Evolutionary conservation across 352 stramenopile genomes (phyloP).

Genomic region (Globisporangium carolinianum): DNA sequence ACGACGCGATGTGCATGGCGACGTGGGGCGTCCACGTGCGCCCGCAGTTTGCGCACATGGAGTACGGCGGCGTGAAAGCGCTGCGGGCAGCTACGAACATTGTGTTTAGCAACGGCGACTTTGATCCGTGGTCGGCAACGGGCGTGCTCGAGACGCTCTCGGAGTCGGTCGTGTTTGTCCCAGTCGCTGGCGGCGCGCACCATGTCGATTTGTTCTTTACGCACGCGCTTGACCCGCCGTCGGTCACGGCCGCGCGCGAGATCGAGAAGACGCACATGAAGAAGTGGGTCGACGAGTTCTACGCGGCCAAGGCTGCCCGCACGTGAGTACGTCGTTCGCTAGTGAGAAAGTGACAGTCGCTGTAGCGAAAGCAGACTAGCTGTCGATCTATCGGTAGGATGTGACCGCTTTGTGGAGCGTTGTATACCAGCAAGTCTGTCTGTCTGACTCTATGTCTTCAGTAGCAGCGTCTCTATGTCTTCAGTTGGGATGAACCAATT

Average conservation of each 20-base stretch:
- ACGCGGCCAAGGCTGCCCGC: not conserved
- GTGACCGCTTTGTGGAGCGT: too few species aligned
- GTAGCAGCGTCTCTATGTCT: too few species aligned
- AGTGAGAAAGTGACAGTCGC: too few species aligned
- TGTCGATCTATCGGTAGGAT: too few species aligned
- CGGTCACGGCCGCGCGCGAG: constrained; percentile 27
- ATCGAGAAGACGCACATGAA: constrained; percentile 45
- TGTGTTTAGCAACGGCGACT: constrained; percentile 60
- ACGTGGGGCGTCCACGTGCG: constrained; percentile 40
- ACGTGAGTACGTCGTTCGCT: too few species aligned
- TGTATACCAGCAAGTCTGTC: too few species aligned
- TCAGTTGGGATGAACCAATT: too few species aligned
- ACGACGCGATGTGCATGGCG: constrained; percentile 26
- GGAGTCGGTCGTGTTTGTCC: constrained; percentile 42
- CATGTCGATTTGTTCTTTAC: constrained; percentile 84
- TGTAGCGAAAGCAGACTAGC: too few species aligned
- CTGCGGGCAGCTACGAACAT: constrained; percentile 45
- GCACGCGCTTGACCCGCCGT: constrained; percentile 43
- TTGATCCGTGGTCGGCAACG: constrained; percentile 52
- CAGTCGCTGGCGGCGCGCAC: constrained; percentile 46
- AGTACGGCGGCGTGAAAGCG: constrained; percentile 48
- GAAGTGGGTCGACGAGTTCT: constrained; percentile 45
- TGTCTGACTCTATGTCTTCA: too few species aligned
- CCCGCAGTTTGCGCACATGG: constrained; percentile 29
- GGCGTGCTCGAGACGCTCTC: constrained; percentile 34